Evolutionary conservation across 106 monocot genomes (phyloP).

Genomic region (Ottelia alismoides): DNA sequence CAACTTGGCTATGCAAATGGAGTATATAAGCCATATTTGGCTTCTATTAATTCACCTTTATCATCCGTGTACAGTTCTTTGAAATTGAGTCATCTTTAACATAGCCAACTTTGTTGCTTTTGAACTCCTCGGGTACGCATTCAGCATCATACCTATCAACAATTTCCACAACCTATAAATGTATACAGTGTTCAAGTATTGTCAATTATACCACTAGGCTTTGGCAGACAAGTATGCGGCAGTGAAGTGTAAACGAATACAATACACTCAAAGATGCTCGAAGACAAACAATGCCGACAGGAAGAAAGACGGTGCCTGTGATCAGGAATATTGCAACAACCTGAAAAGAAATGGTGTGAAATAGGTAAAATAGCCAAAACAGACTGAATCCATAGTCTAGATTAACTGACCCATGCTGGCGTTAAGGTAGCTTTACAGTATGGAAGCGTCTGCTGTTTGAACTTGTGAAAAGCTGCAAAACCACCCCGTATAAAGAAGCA

Average conservation of each 20-base stretch:
- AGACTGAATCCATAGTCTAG: neutral
- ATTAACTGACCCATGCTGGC: slow-evolving; percentile 55
- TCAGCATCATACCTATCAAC: slow-evolving; percentile 67
- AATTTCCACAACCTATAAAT: slow-evolving; percentile 62
- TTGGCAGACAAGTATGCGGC: neutral
- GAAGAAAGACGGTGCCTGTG: slow-evolving; percentile 48
- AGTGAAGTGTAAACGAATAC: neutral
- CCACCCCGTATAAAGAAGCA: too few species aligned
- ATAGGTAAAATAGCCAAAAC: neutral
- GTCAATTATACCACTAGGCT: neutral
- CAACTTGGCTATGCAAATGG: too few species aligned
- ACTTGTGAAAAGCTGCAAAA: slow-evolving; percentile 67
- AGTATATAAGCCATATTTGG: too few species aligned
- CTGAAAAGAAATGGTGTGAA: slow-evolving; percentile 21
- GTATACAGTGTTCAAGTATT: neutral
- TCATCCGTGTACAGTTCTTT: slow-evolving; percentile 55
- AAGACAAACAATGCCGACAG: slow-evolving; percentile 58
- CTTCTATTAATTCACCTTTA: too few species aligned
- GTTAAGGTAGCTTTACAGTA: slow-evolving; percentile 66
- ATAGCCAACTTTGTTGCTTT: slow-evolving; percentile 65
- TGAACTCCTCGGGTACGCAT: slow-evolving; percentile 66
- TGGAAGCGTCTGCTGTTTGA: slow-evolving; percentile 84
- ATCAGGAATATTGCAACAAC: slow-evolving; percentile 67
- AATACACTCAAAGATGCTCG: slow-evolving; percentile 56
- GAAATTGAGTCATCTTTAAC: slow-evolving; percentile 78